Evolutionary conservation across 192 early-diverging fungal species (phyloP).

Genomic region (Linnemannia hyalina): DNA sequence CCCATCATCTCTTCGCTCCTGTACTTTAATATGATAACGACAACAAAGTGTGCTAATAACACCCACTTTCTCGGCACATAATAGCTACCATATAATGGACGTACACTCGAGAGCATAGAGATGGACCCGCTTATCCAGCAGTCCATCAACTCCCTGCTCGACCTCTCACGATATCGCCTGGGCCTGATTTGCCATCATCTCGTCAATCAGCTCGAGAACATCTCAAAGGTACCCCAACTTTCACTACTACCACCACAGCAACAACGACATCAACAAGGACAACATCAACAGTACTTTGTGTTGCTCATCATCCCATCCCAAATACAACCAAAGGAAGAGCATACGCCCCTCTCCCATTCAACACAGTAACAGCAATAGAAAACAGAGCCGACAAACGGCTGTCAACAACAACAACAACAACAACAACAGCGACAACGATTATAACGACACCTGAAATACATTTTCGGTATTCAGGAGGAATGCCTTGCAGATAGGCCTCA

Average conservation of each 20-base stretch:
- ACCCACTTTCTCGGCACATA: neutral
- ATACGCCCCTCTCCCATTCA: too few relatives aligned
- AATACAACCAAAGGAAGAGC: too few relatives aligned
- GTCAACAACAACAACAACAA: too few relatives aligned
- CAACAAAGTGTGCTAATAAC: neutral
- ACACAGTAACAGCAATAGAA: too few relatives aligned
- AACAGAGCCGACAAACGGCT: too few relatives aligned
- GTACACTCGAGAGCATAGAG: conserved; percentile 65
- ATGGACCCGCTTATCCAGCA: conserved; percentile 84
- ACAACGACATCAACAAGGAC: neutral
- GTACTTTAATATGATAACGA: neutral
- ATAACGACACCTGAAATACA: too few relatives aligned
- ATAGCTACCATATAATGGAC: conserved; percentile 54
- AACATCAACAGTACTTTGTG: neutral
- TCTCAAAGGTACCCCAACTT: conserved; percentile 67
- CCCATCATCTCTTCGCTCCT: neutral
- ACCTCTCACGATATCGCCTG: conserved; percentile 83
- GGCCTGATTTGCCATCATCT: conserved; percentile 76
- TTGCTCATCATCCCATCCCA: too few relatives aligned
- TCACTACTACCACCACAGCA: too few relatives aligned
- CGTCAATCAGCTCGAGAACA: conserved; percentile 77
- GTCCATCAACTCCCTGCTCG: conserved; percentile 80
- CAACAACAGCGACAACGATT: too few relatives aligned
- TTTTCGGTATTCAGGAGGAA: too few relatives aligned
- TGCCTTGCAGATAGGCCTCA: too few relatives aligned